Conservation (phyloP, 352 stramenopile species). For the Globisporangium apiculatum region DNA sequence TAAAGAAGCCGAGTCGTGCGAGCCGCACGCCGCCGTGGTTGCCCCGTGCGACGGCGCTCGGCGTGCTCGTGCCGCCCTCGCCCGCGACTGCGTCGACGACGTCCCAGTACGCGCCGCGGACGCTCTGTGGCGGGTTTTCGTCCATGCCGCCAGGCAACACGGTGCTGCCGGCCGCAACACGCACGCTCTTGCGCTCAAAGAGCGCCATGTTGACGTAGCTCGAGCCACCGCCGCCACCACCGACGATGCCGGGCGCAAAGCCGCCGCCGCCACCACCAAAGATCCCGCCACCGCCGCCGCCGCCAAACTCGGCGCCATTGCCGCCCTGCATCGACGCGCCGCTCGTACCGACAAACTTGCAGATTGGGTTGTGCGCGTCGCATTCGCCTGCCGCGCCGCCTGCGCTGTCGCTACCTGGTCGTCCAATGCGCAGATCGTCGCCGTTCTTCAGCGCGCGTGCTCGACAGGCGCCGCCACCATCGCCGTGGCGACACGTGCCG, state of each 20-base stretch:
- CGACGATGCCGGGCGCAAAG: constrained; percentile 65
- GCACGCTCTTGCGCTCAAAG: constrained; percentile 35
- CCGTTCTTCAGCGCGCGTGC: constrained; percentile 20
- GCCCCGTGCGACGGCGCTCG: constrained; percentile 18
- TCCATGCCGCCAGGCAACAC: constrained; percentile 42
- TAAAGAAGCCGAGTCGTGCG: constrained; percentile 55
- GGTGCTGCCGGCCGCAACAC: constrained; percentile 26
- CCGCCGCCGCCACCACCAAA: constrained; percentile 65
- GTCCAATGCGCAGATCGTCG: constrained; percentile 46
- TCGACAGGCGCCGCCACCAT: constrained; percentile 29
- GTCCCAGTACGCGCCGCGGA: constrained; percentile 47
- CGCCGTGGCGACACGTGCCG: constrained; percentile 56
- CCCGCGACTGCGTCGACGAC: constrained; percentile 46
- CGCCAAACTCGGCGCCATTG: constrained; percentile 65
- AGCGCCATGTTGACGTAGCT: constrained; percentile 44
- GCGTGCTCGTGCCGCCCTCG: constrained; percentile 40
- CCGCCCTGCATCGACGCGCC: constrained; percentile 50
- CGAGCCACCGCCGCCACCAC: constrained; percentile 53
- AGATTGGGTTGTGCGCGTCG: constrained; percentile 53
- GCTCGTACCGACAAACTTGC: constrained; percentile 45
- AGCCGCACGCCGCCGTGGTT: constrained; percentile 66
- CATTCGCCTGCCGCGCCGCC: constrained; percentile 46
- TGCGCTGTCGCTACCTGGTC: constrained; percentile 24
- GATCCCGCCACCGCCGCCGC: constrained; percentile 49
- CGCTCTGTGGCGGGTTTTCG: constrained; percentile 44